Evolutionary conservation across 176 grass and related monocot species (phyloP), one percentile per base, ranked within the genome.

Genomic region (Bolboschoenus planiculmis): DNA sequence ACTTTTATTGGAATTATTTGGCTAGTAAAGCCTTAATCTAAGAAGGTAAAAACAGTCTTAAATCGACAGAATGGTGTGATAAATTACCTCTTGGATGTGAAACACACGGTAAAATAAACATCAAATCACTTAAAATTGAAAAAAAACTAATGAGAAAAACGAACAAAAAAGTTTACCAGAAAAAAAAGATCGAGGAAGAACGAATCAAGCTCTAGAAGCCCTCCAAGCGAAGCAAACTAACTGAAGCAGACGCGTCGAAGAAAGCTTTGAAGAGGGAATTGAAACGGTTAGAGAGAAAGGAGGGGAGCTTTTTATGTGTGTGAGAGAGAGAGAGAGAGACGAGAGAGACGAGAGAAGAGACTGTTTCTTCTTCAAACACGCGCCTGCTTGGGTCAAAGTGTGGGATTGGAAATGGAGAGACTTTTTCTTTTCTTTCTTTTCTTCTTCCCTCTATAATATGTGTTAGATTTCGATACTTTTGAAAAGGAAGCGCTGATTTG

Each of bases 211-310:
- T 50, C 4, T 29, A 75, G 71, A 48, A 75, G 11, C 43, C 71
- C 24, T 47, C 71, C 71, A 26, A 58, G 78, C 53, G 53, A 80
- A 57, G 78, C 33, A 51, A 78, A 40, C 36, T 5, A 71, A 71
- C 7, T n/a, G 0, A 81, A 30, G 37, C 21, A 61, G 26, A 81
- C 79, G 55, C 79, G 79, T 26, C 7, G 79, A 81, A 81, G 79
- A 81, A 80, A 80, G 0, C 51, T n/a, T 1, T 20, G 9, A 1
- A 21, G 31, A 55, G 31, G 6, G 56, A 79, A 31, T 33, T 47
- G 42, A 51, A 79, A 0, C n/a, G 27, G 18, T 34, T 30, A n/a
- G n/a, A 81, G n/a, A 37, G 53, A 58, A 13, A 80, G 29, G 35
- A 62, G 24, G 31, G 26, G 37, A n/a, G n/a, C n/a, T n/a, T n/a